Conservation (phyloP, 768 basidiomycete species). For the Piloderma croceum region DNA sequence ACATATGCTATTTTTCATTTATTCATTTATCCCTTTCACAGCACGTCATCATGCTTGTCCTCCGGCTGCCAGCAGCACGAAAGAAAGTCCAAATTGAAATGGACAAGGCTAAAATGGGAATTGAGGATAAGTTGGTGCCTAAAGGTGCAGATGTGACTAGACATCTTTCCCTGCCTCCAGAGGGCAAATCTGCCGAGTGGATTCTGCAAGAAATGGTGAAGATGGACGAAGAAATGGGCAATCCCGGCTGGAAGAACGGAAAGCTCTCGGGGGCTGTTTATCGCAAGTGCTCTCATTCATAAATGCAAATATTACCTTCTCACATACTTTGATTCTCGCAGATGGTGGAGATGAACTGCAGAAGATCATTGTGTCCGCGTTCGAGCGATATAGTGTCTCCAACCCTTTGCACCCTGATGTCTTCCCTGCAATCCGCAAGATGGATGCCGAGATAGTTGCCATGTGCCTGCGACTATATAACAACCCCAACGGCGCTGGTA, state of each 20-base stretch:
- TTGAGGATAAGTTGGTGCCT: constrained; percentile 65
- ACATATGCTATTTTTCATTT: not conserved
- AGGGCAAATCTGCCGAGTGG: constrained; percentile 66
- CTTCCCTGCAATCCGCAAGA: constrained; percentile 89
- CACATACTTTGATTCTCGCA: too few species aligned
- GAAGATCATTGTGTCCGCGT: constrained; percentile 73
- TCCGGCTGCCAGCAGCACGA: constrained; percentile 57
- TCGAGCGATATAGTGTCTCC: constrained; percentile 75
- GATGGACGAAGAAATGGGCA: constrained; percentile 60
- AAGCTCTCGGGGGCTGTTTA: constrained; percentile 85
- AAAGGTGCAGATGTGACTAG: constrained; percentile 56
- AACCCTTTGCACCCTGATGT: constrained; percentile 92
- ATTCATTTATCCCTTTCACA: constrained; percentile 18
- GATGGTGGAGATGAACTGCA: constrained; percentile 82
- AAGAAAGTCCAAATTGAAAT: constrained; percentile 60
- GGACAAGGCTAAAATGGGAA: constrained; percentile 54
- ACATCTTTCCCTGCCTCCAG: constrained; percentile 58
- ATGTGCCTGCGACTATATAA: constrained; percentile 86
- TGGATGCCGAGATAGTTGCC: constrained; percentile 93
- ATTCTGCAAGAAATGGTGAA: constrained; percentile 72
- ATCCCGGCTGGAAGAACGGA: constrained; percentile 58
- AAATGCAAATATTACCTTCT: too few species aligned
- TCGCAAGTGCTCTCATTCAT: constrained; percentile 56
- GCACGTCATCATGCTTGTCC: constrained; percentile 49
- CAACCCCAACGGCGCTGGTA: constrained; percentile 80